Evolutionary conservation across 1,284 basidiomycete species (phyloP).

Genomic region (Ustilago vetiveriae): DNA sequence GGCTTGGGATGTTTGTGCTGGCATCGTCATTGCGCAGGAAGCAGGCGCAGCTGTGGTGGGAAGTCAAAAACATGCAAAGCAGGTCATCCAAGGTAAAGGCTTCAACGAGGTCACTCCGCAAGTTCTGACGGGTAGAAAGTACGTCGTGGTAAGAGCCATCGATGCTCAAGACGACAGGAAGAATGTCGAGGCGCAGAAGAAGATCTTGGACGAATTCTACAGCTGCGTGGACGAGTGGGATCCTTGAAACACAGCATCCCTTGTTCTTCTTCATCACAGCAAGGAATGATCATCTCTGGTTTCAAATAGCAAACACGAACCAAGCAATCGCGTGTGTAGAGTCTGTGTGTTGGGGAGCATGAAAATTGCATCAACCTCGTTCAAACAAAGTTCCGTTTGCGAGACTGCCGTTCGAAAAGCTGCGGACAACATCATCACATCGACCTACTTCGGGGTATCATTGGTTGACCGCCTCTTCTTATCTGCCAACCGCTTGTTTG

Average conservation of each 20-base stretch:
- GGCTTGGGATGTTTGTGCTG: conserved; percentile 73
- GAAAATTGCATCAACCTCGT: neutral
- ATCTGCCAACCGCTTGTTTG: too few species aligned
- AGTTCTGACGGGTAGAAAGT: conserved; percentile 83
- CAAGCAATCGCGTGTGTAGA: neutral
- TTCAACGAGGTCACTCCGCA: conserved; percentile 72
- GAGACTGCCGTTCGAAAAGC: too few species aligned
- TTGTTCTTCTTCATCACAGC: neutral
- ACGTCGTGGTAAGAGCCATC: conserved; percentile 76
- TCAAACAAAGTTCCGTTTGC: too few species aligned
- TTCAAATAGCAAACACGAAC: too few species aligned
- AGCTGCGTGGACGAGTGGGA: conserved; percentile 79
- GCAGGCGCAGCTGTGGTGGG: conserved; percentile 69
- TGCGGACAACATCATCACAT: too few species aligned
- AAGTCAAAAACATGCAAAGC: conserved; percentile 46
- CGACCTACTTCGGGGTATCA: too few species aligned
- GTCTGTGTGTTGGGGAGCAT: neutral
- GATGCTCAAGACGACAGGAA: conserved; percentile 70
- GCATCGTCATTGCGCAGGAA: conserved; percentile 90
- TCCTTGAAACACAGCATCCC: conserved; percentile 18
- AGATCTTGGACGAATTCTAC: conserved; percentile 86
- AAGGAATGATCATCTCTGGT: too few species aligned
- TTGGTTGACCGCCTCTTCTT: too few species aligned
- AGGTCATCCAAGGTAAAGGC: conserved; percentile 70
- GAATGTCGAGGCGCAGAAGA: conserved; percentile 79